Base-by-base conservation (phyloP, 768 basidiomycete species). In the Russula sp. region DNA sequence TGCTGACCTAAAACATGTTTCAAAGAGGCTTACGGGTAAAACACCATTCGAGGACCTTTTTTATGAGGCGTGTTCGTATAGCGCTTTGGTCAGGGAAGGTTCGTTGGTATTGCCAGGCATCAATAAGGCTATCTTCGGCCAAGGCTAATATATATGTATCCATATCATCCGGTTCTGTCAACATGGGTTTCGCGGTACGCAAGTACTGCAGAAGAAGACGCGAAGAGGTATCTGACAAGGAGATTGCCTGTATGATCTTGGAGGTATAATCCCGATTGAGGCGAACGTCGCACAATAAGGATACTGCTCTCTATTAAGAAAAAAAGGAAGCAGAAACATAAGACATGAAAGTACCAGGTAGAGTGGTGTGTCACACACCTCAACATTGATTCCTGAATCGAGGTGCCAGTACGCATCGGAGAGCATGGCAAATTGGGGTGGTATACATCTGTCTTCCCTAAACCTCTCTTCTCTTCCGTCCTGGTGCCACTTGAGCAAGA, bases 361-460 rank as follows among this genome's bases (percentile, higher is more conserved):
- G 32, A 38, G 43, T n/a, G 38, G 56, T 52, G 47, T 34, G 43
- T 52, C 14, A 81, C 87, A 65, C 71, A 91, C 90, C 50, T 80
- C 71, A 54, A 87, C 70, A 47, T 84, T 76, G n/a, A 79, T 76
- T 11, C 87, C 88, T 2, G 82, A 79, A 73, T 93, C 91, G 61
- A 93, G 74, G 70, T 83, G 75, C 87, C 88, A 93, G 74, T 93
- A 93, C 69, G 91, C 90, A 74, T 90, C 86, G n/a, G 88, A 82
- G 50, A 93, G 78, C 5, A 79, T 75, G 7, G 80, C 77, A 68
- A 91, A 92, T 67, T 91, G 90, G 3, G 88, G 86, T 5, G 88
- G 84, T 63, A 93, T 85, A 67, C 80, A 83, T 34, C 79, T 74
- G n/a, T 71, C 82, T 71, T 71, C 76, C 56, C 69, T 75, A 73